Percentiles rank a stretch among this genome's conserved stretches.
phyloP scores from a whole-genome alignment of 805 yeast species.

The Wickerhamomyces strasburgensis region DNA sequence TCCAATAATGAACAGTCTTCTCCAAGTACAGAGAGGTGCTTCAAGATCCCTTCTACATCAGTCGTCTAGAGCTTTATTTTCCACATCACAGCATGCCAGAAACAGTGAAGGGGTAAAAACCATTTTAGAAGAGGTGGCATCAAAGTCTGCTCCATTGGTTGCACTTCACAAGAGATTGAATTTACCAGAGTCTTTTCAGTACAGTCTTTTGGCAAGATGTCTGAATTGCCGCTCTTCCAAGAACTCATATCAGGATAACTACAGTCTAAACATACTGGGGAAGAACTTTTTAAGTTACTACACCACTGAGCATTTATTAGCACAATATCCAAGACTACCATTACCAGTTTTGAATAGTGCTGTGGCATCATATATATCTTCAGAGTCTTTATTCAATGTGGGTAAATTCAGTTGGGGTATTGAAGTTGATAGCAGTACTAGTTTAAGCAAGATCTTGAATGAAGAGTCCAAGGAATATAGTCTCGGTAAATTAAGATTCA shows the following conservation, averaged over 20 bases:
- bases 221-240: conserved; percentile 53
- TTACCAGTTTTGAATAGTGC: conserved; percentile 70
- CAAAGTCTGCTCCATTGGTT: conserved; percentile 62
- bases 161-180: conserved; percentile 75
- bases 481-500: conserved; percentile 64
- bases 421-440: conserved; percentile 61
- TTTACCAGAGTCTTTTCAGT: conserved; percentile 52
- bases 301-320: conserved; percentile 65
- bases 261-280: conserved; percentile 80
- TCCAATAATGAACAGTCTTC: background rate
- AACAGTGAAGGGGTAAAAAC: conserved; percentile 10
- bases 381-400: conserved; percentile 55
- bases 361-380: conserved; percentile 69
- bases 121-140: conserved; percentile 47
- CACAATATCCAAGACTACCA: conserved; percentile 88
- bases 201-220: conserved; percentile 73
- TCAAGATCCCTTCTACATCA: background rate
- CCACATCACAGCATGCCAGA: background rate
- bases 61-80: background rate
- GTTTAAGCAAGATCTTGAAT: conserved; percentile 60
- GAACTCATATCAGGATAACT: conserved; percentile 57
- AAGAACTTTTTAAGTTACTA: conserved; percentile 69
- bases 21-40: background rate
- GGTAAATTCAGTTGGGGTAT: conserved; percentile 83
- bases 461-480: conserved; percentile 63